Evolutionary conservation across 1,284 basidiomycete genomes (phyloP).

Genomic region (Fomitopsis pinicola): DNA sequence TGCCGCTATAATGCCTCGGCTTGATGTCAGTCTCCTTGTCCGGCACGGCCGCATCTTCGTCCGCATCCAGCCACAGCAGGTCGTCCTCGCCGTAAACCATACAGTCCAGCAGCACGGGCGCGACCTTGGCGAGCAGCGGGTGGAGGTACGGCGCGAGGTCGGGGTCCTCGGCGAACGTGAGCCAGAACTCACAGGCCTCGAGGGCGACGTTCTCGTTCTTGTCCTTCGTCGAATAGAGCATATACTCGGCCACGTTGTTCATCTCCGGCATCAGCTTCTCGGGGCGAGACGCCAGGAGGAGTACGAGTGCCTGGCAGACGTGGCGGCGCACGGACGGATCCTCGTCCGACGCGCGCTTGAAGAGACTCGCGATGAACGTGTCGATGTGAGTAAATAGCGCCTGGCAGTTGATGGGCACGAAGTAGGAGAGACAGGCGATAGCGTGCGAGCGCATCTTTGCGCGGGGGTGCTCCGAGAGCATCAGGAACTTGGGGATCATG

Average conservation of each 20-base stretch:
- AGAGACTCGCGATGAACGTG: constrained; percentile 87
- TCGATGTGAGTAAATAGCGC: constrained; percentile 91
- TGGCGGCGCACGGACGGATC: constrained; percentile 91
- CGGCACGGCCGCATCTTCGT: constrained; percentile 86
- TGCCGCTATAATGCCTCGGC: constrained; percentile 86
- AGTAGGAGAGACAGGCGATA: constrained; percentile 91
- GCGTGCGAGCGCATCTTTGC: constrained; percentile 92
- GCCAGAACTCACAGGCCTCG: constrained; percentile 99
- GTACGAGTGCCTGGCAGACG: constrained; percentile 94
- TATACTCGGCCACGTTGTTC: constrained; percentile 94
- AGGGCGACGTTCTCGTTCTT: constrained; percentile 92
- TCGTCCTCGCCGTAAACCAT: constrained; percentile 99
- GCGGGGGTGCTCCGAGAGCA: constrained; percentile 78
- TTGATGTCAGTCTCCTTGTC: constrained; percentile 96
- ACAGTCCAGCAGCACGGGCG: constrained; percentile 91
- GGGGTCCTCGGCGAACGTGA: constrained; percentile 96
- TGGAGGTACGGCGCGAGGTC: constrained; percentile 82
- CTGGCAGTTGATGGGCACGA: constrained; percentile 81
- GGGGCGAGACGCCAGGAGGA: constrained; percentile 88
- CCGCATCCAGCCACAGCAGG: constrained; percentile 92
- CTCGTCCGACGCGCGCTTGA: constrained; percentile 92
- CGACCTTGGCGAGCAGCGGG: constrained; percentile 84
- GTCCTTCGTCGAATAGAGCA: constrained; percentile 98
- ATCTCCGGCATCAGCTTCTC: constrained; percentile 98
- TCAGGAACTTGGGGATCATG: constrained; percentile 94